Evolutionary conservation across 1,284 basidiomycete genomes (phyloP), one percentile per base, ranked within the genome.

Genomic region (Ceratobasidium sp.): DNA sequence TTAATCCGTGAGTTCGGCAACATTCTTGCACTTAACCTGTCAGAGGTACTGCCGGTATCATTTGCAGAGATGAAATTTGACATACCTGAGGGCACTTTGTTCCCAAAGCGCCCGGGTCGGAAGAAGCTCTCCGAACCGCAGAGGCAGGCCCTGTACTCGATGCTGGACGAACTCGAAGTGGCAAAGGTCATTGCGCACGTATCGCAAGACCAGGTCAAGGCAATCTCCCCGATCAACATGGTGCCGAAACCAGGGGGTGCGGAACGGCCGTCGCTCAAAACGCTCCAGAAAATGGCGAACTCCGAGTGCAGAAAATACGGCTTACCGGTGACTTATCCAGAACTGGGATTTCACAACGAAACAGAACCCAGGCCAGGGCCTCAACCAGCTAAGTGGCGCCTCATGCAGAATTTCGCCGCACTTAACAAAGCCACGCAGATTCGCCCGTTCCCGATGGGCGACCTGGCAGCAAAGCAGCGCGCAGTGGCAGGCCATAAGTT

Each of bases 401-500:
- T 82, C 10, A 70, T 75, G 49, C 82, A 82, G 55, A 79, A 79
- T 23, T 82, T 79, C 58, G 56, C 53, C 40, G 44, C 68, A 44
- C 49, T 82, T 20, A 82, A 82, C 79, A 75, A 78, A 58, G 81
- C 73, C 13, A 82, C 81, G 10, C 58, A 80, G 61, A 71, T 82
- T 4, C 71, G 77, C 33, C 68, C 66, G 40, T 72, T 79, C 67
- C 77, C 55, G 18, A 75, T 68, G 42, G 77, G 77, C 23, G 60
- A 77, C 64, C 60, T 79, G 12, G 53, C 60, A n/a, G 49, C 49
- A 23, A 80, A 77, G 23, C 69, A 79, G 18, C 61, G 66, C 42
- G 26, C 44, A 13, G 70, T 72, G 20, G 69, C 71, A 26, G 77
- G 80, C 3, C 61, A 80, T 10, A 23, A 56, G 9, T 79, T 46